Base-by-base conservation (phyloP, 495 filamentous ascomycete genomes). In the Podospora comata region DNA sequence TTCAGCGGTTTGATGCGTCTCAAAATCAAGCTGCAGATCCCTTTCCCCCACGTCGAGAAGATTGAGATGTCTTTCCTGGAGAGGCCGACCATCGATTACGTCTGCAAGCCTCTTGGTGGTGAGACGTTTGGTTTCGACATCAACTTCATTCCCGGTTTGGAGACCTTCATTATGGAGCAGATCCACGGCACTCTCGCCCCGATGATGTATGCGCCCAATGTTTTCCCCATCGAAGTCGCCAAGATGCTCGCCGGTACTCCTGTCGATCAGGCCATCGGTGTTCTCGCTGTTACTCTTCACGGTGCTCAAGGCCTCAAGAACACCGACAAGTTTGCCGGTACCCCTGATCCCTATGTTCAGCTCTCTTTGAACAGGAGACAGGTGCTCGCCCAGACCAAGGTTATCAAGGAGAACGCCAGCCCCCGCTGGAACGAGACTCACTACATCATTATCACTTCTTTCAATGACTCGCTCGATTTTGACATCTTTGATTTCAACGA, bases 181-280 rank as follows among this genome's bases (percentile, higher is more conserved):
- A 94, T 99, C 67, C 96, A 99, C 79, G 87, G 85, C 70, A 97
- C 93, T 71, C 81, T 99, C 48, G 88, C 87, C 2, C 95, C 95
- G 13, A 98, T 99, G 89, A 94, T 98, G 90, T 98, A 98, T 73
- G 90, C 88, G 60, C 95, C 95, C 7, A 97, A 98, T 73, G 93
- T 96, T 34, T 99, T 98, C 85, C 96, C 95, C 20, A 92, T 99
- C 70, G 96, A 99, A 74, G 91, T 99, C 65, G 95, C 95, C 65
- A 98, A 99, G 83, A 93, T 99, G 92, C 86, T 99, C 65, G 91
- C 94, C n/a, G 95, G 95, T 67, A 92, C 90, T 62, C 87, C 96
- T 0, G 89, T 98, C 60, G 96, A 99, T 78, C 91, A 95, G 79
- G 94, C 95, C 18, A 96, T 99, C 74, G 95, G 95, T 75, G 93